These are phyloP conservation scores for Mucor racemosus DNA, from an alignment of 371 early-diverging fungal genomes.

Conservation along the genomic window DNA sequence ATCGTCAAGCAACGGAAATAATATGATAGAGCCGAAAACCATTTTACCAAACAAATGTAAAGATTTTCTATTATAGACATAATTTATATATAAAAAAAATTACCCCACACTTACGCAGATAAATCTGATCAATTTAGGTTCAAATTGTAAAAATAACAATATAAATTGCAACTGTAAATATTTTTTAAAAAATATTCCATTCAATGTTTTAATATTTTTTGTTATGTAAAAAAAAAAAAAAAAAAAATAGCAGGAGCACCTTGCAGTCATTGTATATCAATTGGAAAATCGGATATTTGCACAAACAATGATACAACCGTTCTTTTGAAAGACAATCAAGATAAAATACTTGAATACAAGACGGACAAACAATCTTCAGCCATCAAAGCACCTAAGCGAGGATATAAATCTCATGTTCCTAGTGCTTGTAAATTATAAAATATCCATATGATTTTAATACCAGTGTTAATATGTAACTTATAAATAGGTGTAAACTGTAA, in stretches of 20 bases:
- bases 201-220: background rate
- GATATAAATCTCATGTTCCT: constrained; percentile 38
- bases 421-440: constrained; percentile 33
- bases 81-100: background rate
- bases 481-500: constrained; percentile 47
- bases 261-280: constrained; percentile 12
- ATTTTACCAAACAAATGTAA: constrained; percentile 12
- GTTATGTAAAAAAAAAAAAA: no score
- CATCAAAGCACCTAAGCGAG: constrained; percentile 27
- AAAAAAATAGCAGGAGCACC: constrained; percentile 1
- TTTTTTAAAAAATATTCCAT: background rate
- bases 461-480: constrained; percentile 1
- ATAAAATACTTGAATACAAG: background rate
- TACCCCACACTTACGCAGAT: constrained; percentile 2
- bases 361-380: constrained; percentile 6
- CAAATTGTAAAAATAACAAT: background rate
- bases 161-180: background rate
- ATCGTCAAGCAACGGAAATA: constrained; percentile 6
- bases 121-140: constrained; percentile 2
- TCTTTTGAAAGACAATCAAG: background rate
- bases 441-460: background rate
- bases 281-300: constrained; percentile 13
- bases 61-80: background rate
- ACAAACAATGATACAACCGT: constrained; percentile 4
- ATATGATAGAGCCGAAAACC: background rate